A percentile compares a stretch with the other conserved stretches of the same genome.
These are phyloP conservation scores for Paracamarosporium sp. DNA, from an alignment of 2,329 filamentous ascomycete genomes.

Conservation along the genomic window DNA sequence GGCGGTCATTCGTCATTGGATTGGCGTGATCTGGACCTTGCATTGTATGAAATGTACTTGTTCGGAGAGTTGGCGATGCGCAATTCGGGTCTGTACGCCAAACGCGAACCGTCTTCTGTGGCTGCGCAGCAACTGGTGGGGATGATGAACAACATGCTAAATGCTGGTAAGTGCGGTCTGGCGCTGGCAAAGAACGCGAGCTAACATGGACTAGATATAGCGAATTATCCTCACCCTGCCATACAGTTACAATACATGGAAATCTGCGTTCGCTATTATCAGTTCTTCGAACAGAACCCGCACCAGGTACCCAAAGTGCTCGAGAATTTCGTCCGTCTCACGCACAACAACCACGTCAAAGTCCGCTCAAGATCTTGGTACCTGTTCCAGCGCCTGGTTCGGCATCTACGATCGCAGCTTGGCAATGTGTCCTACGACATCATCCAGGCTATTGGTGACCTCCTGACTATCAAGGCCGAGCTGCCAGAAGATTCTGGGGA, in stretches of 20 bases:
- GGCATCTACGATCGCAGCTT: constrained; percentile 82
- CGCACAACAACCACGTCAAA: constrained; percentile 86
- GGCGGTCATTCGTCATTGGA: constrained; percentile 72
- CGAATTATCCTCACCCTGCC: constrained; percentile 85
- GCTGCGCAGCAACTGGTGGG: constrained; percentile 82
- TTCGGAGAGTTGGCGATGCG: constrained; percentile 95
- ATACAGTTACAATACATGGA: constrained; percentile 98
- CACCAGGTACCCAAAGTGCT: constrained; percentile 84
- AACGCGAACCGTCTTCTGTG: constrained; percentile 79
- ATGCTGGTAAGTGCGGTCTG: constrained; percentile 71
- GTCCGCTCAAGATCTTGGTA: constrained; percentile 96
- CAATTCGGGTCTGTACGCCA: constrained; percentile 83
- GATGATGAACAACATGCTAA: constrained; percentile 96
- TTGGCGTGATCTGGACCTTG: constrained; percentile 94
- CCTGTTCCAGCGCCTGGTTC: constrained; percentile 90
- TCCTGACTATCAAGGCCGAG: constrained; percentile 90
- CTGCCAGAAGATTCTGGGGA: constrained; percentile 78
- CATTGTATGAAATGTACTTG: constrained; percentile 91
- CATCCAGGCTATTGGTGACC: constrained; percentile 86
- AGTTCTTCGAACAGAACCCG: constrained; percentile 87
- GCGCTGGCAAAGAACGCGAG: background rate
- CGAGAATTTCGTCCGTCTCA: constrained; percentile 88
- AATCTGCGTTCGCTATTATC: constrained; percentile 91
- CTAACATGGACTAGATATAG: constrained; percentile 67
- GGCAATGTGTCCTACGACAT: constrained; percentile 90